Evolutionary conservation across 441 rosid species (phyloP).

Genomic region (Arabidopsis hybrid): DNA sequence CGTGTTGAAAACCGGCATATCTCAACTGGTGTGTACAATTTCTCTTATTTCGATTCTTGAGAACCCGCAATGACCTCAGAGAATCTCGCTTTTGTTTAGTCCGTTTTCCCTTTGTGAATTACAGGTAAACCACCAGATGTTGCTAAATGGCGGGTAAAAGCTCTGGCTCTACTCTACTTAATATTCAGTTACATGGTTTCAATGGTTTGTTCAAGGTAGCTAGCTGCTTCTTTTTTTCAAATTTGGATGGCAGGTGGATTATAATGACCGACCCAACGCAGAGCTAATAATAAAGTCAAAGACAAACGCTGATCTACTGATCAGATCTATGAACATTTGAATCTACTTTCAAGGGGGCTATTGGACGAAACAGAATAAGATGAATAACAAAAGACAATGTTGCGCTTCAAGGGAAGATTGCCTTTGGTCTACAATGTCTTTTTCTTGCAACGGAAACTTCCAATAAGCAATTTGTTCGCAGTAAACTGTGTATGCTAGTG

Average conservation of each 20-base stretch:
- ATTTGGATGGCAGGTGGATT: conserved; percentile 62
- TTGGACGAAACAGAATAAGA: conserved; percentile 6
- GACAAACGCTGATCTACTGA: conserved; percentile 76
- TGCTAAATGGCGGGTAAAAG: conserved; percentile 86
- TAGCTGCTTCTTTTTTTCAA: neutral
- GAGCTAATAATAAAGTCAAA: conserved; percentile 77
- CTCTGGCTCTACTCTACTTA: conserved; percentile 1
- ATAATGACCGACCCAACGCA: conserved; percentile 86
- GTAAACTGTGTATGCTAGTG: neutral
- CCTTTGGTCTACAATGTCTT: neutral
- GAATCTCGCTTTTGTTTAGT: neutral
- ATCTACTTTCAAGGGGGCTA: neutral
- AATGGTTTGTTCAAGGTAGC: neutral
- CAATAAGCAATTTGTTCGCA: neutral
- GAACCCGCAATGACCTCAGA: neutral
- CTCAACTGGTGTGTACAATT: conserved; percentile 60
- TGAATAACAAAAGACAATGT: neutral
- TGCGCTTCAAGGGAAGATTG: neutral
- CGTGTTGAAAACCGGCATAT: conserved; percentile 81
- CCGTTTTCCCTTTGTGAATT: neutral
- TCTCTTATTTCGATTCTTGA: neutral
- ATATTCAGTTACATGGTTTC: conserved; percentile 1
- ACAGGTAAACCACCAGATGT: conserved; percentile 79
- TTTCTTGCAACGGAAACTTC: conserved; percentile 1
- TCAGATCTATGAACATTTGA: conserved; percentile 65